phyloP scores from a whole-genome alignment of 768 basidiomycete genomes.

The Butyriboletus loyo region DNA sequence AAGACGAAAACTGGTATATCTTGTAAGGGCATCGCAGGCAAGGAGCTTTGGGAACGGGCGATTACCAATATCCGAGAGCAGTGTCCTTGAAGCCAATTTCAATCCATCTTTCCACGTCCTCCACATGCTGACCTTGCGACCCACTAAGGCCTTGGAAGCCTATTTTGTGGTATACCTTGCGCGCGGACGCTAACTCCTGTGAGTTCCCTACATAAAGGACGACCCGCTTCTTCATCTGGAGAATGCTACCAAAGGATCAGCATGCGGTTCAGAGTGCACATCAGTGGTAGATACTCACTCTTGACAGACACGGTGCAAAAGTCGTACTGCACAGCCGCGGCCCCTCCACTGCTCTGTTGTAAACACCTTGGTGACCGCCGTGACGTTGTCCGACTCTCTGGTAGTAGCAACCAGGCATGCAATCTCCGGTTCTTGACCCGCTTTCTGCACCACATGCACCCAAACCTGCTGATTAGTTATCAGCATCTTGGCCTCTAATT shows the following conservation, averaged over 20 bases:
- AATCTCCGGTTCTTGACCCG: conserved; percentile 34
- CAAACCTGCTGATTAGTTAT: conserved; percentile 51
- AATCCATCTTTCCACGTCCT: conserved; percentile 18
- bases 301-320: too few relatives aligned
- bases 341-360: conserved; percentile 53
- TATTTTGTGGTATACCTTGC: conserved; percentile 20
- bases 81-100: conserved; percentile 19
- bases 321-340: conserved; percentile 58
- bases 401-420: conserved; percentile 72
- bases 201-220: conserved; percentile 61
- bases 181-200: conserved; percentile 12
- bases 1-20: not conserved
- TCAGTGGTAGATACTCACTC: conserved; percentile 37
- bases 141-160: conserved; percentile 20
- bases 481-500: conserved; percentile 48
- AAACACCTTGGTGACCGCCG: conserved; percentile 72
- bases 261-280: not conserved
- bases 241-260: conserved; percentile 25
- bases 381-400: conserved; percentile 51
- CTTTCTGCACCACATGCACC: conserved; percentile 48
- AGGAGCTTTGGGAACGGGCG: too few relatives aligned
- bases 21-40: not conserved
- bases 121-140: conserved; percentile 1
- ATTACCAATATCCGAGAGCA: conserved; percentile 3
- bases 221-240: conserved; percentile 32